Base-by-base conservation (phyloP, 441 rosid genomes). In the Francoa sonchifolia region DNA sequence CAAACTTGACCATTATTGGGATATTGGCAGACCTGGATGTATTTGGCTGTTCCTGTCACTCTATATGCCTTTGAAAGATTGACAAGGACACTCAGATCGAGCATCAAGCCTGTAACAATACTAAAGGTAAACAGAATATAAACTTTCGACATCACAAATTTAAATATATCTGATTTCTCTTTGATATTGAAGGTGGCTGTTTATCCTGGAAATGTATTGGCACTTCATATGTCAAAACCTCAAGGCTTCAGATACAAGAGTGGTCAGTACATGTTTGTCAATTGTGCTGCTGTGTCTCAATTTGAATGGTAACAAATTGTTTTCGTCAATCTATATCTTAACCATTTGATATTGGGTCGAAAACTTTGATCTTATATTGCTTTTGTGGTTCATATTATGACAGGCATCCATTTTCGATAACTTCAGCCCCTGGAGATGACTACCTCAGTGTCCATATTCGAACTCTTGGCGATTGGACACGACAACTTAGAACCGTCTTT, bases 361-460 rank as follows among this genome's bases (percentile, higher is more conserved):
- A n/a, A n/a, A n/a, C n/a, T 25, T 18, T 15, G 9, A 16, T 33
- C 18, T 35, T 7, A 8, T 18, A 8, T 7, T 26, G 10, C 20
- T 26, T 29, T 19, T 22, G 5, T 23, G 34, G 28, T 28, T 30
- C 33, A 28, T 21, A 47, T 30, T 30, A 22, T 33, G 27, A 23
- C 66, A 77, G 89, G 89, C 96, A 87, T 40, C 96, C 96, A 4
- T 87, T 87, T 65, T 87, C 94, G 8, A 87, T 89, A 25, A 85
- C 98, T 21, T 89, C 98, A 1, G 75, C 96, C 21, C 98, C 97
- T 0, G 92, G 86, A 39, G 92, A 87, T 39, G 92, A 82, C 47
- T 73, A 77, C 54, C 50, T 86, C 0, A 86, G 96, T 40, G 90
- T 86, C 30, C 96, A 86, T 58, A 86, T 87, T 51, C 60, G 96